Base-by-base conservation (phyloP, 768 basidiomycete species). In the Boletus pseudopeckii region DNA sequence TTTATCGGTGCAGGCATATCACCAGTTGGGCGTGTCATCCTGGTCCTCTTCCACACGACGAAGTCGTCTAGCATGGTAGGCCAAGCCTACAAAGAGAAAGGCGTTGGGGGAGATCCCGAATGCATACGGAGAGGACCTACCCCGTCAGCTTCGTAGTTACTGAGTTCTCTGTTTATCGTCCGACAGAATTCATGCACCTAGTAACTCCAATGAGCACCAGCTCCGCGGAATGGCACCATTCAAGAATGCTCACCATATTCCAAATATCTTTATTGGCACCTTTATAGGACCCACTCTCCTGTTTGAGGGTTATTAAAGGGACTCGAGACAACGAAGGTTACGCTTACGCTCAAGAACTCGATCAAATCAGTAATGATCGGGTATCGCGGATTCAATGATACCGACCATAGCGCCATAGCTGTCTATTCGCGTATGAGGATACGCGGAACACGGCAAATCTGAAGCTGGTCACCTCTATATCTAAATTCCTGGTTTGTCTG, bases 251-350 rank as follows among this genome's bases (percentile, higher is more conserved):
- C 55, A 88, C 90, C 90, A 92, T 92, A 52, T 71, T 80, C 91
- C 91, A 94, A 9, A 92, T 71, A 70, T 94, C 91, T 64, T 89
- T 89, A 69, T 90, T 92, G 14, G 84, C 82, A 0, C 85, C 87
- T 64, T 85, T 91, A 71, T 89, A 90, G 4, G 73, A 77, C 7
- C 78, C 80, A 55, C 70, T 75, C 47, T 81, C 72, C 72, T 76
- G 52, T 49, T 37, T 36, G 11, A 36, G 14, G 9, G 24, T 46
- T 8, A 39, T 44, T 11, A 43, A 20, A 30, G 30, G 30, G 37
- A 28, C 5, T 34, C 32, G 39, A 50, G 40, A 38, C 43, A 28
- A 15, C 36, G 20, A 22, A 4, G 32, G 2, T 14, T 5, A 70
- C 77, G 8, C 56, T 58, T 58, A 90, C 91, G 43, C 64, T 73